Conservation (phyloP, 2,329 filamentous ascomycete species). For the Claviceps digitariae region DNA sequence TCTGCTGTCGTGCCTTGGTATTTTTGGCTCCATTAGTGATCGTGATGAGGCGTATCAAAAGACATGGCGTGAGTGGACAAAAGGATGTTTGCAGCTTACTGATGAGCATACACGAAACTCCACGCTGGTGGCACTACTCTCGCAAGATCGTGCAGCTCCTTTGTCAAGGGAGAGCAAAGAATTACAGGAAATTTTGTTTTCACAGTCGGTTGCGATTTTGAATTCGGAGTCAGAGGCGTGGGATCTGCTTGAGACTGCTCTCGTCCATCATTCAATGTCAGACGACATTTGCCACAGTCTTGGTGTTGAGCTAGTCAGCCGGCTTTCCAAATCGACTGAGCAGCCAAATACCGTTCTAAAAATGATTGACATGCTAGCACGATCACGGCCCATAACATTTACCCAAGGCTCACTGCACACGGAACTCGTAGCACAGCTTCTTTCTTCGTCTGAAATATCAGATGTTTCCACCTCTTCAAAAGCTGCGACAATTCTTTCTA, state of each 20-base stretch:
- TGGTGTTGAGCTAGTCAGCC: conserved; percentile 19
- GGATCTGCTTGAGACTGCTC: conserved; percentile 34
- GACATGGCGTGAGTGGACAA: conserved; percentile 32
- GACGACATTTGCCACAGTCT: conserved; percentile 21
- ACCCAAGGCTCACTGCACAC: conserved; percentile 31
- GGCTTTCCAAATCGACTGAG: conserved; percentile 19
- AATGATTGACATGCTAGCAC: conserved; percentile 34
- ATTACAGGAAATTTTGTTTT: conserved; percentile 35
- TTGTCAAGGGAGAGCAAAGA: conserved; percentile 24
- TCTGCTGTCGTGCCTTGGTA: conserved; percentile 51
- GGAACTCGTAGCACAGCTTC: conserved; percentile 35
- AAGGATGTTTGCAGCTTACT: conserved; percentile 24
- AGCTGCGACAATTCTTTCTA: conserved; percentile 26
- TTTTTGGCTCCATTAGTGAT: conserved; percentile 31
- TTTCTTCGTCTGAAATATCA: conserved; percentile 39
- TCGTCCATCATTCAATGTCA: conserved; percentile 28
- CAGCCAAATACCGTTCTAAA: conserved; percentile 22
- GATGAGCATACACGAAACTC: conserved; percentile 12
- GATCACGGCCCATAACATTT: conserved; percentile 30
- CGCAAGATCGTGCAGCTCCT: conserved; percentile 24
- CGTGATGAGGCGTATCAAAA: conserved; percentile 23
- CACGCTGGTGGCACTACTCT: conserved; percentile 33
- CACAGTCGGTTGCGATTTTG: conserved; percentile 25
- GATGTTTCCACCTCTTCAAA: conserved; percentile 26
- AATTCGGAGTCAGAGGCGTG: conserved; percentile 21